Conservation (phyloP, 768 basidiomycete species). For the Serpula lacrymans region DNA sequence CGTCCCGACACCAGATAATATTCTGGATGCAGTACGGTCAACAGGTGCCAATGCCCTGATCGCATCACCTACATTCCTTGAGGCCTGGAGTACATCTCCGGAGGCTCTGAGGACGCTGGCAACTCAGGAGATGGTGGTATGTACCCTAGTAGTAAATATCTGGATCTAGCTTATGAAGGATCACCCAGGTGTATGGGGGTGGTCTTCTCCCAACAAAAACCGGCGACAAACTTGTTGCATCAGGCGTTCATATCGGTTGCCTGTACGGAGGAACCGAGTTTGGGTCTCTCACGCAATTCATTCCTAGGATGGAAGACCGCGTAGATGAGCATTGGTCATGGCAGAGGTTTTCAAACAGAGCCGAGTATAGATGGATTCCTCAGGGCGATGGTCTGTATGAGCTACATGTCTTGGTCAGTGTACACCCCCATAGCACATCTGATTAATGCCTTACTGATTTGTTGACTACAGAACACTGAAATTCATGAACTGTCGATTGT, state of each 20-base stretch:
- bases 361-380: slow-evolving; percentile 29
- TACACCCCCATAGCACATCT: background rate
- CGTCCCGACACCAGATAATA: slow-evolving; percentile 16
- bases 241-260: slow-evolving; percentile 12
- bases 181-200: slow-evolving; percentile 8
- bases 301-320: slow-evolving; percentile 4
- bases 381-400: slow-evolving; percentile 37
- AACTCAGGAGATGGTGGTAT: slow-evolving; percentile 14
- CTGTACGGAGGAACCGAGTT: slow-evolving; percentile 21
- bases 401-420: slow-evolving; percentile 33
- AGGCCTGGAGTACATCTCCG: slow-evolving; percentile 9
- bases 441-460: background rate
- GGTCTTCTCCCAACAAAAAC: slow-evolving; percentile 11
- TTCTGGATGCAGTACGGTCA: slow-evolving; percentile 11
- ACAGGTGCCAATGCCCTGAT: slow-evolving; percentile 10
- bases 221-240: slow-evolving; percentile 13
- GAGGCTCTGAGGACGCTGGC: slow-evolving; percentile 15
- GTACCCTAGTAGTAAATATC: background rate
- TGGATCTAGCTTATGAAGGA: background rate
- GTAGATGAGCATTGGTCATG: slow-evolving; percentile 24
- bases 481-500: slow-evolving; percentile 26
- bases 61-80: slow-evolving; percentile 17
- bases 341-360: slow-evolving; percentile 20
- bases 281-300: slow-evolving; percentile 3
- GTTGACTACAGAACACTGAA: slow-evolving; percentile 18